Base-by-base conservation (phyloP, 2,329 filamentous ascomycete species). In the Aspergillus neotritici region DNA sequence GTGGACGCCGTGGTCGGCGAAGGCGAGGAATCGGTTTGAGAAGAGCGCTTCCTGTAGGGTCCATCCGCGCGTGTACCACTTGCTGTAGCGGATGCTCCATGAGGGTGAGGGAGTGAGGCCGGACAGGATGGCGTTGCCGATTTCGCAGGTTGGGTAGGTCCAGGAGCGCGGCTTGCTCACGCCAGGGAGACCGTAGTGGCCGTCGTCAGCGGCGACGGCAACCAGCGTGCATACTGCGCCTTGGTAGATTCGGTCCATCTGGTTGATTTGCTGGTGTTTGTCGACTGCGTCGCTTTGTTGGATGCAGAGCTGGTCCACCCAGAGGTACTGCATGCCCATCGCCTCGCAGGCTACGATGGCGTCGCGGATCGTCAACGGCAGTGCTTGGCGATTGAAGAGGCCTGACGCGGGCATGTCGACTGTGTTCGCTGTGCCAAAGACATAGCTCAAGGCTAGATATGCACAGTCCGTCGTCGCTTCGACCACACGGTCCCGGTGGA, bases 231-330 rank as follows among this genome's bases (percentile, higher is more conserved):
- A 36, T 9, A 5, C 3, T 6, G 40, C 33, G 9, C 9, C 9
- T 5, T n/a, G 13, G 25, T 41, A 41, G 4, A 41, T 36, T 4
- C 4, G 10, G 31, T 13, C 7, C 40, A 41, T 41, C 4, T 21
- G 25, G 14, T 36, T 16, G 11, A 41, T 36, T 5, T 41, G 40
- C 11, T 36, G 9, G 6, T 35, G 33, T 4, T 17, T 2, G 3
- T 41, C 33, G 2, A 4, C 1, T n/a, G 16, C 4, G 15, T 31
- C 14, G 3, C 14, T 25, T 13, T 41, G 40, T 10, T 36, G 10
- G 11, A 41, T 41, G 21, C 40, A 41, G 8, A 41, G n/a, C 17
- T 36, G 33, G 14, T 41, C 40, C 11, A 41, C 12, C 40, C 40
- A 41, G 3, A 41, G 10, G 13, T 36, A 41, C 12, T 8, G n/a